Conservation (phyloP, 2,329 filamentous ascomycete genomes). For the Ustilaginoidea virens region DNA sequence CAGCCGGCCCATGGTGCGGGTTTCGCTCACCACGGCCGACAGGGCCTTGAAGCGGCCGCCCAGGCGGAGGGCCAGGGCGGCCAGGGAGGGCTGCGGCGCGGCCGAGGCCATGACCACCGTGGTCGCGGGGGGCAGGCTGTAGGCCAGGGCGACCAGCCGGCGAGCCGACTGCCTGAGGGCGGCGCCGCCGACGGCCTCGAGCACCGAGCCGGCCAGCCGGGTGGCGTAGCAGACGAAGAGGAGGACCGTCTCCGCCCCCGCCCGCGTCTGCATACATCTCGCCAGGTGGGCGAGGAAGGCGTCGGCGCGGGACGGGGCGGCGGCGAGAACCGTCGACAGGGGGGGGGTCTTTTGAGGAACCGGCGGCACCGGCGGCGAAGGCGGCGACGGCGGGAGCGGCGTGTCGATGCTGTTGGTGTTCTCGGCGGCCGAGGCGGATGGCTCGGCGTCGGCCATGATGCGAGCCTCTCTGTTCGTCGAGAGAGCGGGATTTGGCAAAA, state of each 20-base stretch:
- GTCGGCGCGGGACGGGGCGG: conserved; percentile 22
- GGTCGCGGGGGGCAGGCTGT: conserved; percentile 33
- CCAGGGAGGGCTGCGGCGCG: conserved; percentile 18
- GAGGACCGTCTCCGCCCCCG: conserved; percentile 55
- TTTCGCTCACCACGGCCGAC: conserved; percentile 51
- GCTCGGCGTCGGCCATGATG: conserved; percentile 2
- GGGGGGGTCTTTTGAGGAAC: conserved; percentile 5
- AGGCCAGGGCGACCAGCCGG: conserved; percentile 35
- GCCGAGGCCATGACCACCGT: conserved; percentile 28
- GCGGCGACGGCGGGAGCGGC: conserved; percentile 4
- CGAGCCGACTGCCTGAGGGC: conserved; percentile 38
- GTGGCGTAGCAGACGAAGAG: conserved; percentile 54
- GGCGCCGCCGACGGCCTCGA: conserved; percentile 38
- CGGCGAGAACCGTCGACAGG: conserved; percentile 5
- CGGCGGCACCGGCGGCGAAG: conserved; percentile 1
- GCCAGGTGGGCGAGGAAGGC: conserved; percentile 39
- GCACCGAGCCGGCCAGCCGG: conserved; percentile 34
- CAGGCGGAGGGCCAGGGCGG: conserved; percentile 30
- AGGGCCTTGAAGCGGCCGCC: conserved; percentile 42
- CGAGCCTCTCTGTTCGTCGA: neutral
- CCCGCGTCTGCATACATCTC: conserved; percentile 50
- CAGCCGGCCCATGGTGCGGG: conserved; percentile 57
- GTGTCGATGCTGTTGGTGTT: conserved; percentile 3
- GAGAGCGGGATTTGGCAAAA: too few species aligned
- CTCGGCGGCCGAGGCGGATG: neutral